Conservation (phyloP, 2,329 filamentous ascomycete species). For the Colletotrichum liaoningense region DNA sequence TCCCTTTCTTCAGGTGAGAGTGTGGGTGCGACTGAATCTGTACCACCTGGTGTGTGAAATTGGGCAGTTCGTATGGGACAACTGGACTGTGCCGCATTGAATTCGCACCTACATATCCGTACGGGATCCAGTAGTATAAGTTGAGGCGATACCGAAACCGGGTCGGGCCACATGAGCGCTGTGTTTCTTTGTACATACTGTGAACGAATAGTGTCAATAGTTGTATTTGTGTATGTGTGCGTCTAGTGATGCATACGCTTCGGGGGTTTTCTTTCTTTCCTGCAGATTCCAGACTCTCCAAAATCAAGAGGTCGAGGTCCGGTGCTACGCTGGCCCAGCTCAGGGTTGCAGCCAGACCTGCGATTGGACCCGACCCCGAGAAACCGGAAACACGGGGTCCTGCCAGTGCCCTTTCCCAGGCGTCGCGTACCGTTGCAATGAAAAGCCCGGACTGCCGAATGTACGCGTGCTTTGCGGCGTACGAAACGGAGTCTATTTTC, state of each 20-base stretch:
- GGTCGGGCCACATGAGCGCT: not conserved
- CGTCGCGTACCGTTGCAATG: not conserved
- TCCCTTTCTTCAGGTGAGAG: not conserved
- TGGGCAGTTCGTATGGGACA: not conserved
- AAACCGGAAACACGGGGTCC: conserved; percentile 30
- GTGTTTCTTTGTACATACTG: not conserved
- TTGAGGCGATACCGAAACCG: not conserved
- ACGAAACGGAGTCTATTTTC: conserved; percentile 4
- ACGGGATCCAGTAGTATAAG: not conserved
- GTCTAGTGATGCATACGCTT: not conserved
- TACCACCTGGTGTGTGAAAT: not conserved
- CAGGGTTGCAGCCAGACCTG: conserved; percentile 13
- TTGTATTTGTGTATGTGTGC: not conserved
- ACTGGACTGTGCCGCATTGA: not conserved
- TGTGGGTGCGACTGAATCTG: not conserved
- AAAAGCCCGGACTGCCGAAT: not conserved
- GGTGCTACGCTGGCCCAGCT: conserved; percentile 17
- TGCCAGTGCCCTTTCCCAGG: conserved; percentile 5
- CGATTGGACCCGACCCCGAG: conserved; percentile 26
- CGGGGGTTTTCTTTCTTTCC: conserved; percentile 1
- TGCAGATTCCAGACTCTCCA: conserved; percentile 17
- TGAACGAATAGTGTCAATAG: not conserved
- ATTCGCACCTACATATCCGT: no score
- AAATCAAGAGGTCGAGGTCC: not conserved
- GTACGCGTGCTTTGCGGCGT: not conserved